Evolutionary conservation across 2,329 filamentous ascomycete genomes (phyloP).

Genomic region (Ceratocystis papillata): DNA sequence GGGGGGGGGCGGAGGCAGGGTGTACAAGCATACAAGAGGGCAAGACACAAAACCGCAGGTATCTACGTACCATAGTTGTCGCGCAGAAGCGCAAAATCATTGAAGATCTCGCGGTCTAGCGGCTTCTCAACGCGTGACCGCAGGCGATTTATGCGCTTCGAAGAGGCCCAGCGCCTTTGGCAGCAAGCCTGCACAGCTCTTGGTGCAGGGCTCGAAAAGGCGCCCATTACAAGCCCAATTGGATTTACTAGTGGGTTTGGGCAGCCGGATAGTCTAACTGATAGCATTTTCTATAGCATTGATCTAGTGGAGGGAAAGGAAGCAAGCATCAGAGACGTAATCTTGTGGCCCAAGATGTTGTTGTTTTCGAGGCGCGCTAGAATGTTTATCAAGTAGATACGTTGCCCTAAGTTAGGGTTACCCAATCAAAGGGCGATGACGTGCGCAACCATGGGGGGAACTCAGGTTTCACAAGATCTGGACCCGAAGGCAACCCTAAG

Average conservation of each 20-base stretch:
- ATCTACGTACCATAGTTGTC: constrained; percentile 20
- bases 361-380: background rate
- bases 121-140: constrained; percentile 16
- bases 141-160: background rate
- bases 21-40: no score
- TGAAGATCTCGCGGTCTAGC: constrained; percentile 23
- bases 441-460: no score
- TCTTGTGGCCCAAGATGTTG: background rate
- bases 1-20: no score
- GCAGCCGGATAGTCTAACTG: background rate
- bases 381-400: no score
- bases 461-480: no score
- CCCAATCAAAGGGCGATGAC: no score
- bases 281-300: background rate
- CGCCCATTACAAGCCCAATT: background rate
- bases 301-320: background rate
- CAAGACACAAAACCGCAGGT: background rate
- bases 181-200: background rate
- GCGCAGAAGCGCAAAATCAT: constrained; percentile 23
- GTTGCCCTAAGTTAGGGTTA: no score
- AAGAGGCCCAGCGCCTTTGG: constrained; percentile 3
- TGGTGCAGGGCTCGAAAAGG: background rate
- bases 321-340: background rate
- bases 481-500: no score
- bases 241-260: background rate